Conservation (phyloP, 176 grass and related monocot species). For the sorghum (Sorghum bicolor) region DNA sequence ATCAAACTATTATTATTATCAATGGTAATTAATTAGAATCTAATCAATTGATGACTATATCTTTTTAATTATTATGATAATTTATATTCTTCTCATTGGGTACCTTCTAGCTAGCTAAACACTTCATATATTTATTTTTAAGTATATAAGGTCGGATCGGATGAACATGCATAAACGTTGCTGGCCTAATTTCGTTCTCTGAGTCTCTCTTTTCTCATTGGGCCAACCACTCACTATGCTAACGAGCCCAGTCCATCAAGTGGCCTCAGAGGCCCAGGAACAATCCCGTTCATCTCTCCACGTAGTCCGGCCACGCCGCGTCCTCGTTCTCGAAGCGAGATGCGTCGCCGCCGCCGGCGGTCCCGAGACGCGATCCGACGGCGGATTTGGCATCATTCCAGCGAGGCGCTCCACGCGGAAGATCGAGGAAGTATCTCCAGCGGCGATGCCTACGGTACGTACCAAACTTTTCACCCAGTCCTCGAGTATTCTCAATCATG, state of each 20-base stretch:
- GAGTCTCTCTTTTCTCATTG: not conserved
- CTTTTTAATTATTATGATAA: too few species aligned
- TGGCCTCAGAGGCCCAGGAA: not conserved
- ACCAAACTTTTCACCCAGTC: not conserved
- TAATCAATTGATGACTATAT: too few species aligned
- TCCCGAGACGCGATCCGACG: not conserved
- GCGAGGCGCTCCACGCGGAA: not conserved
- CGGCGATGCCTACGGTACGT: not conserved
- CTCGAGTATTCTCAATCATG: not conserved
- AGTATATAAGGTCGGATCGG: too few species aligned
- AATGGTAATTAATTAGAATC: too few species aligned
- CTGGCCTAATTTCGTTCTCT: not conserved
- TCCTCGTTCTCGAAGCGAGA: not conserved
- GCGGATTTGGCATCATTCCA: not conserved
- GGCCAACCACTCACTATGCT: not conserved
- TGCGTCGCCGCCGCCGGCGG: not conserved
- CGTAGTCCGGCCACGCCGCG: not conserved
- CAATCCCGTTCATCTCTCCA: not conserved
- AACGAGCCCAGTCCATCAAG: not conserved
- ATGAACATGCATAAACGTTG: too few species aligned
- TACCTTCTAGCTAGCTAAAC: too few species aligned
- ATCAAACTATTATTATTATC: too few species aligned
- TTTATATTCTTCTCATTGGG: too few species aligned
- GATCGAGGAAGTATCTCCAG: not conserved
- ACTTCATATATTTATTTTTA: too few species aligned